phyloP scores from a whole-genome alignment of 306 rosid genomes.

The Gillenia trifoliata region DNA sequence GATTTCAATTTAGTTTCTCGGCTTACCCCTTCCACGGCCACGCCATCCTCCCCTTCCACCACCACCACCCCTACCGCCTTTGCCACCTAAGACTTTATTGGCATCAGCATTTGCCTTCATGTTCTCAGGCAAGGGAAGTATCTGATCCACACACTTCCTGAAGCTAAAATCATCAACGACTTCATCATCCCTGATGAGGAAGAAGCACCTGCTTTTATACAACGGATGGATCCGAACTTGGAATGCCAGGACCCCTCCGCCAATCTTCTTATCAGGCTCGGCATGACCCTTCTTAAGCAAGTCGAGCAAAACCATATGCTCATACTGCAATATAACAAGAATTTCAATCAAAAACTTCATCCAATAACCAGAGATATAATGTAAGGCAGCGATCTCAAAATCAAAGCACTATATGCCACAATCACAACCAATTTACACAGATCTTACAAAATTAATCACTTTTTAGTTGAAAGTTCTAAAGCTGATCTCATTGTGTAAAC shows the following conservation, averaged over 20 bases:
- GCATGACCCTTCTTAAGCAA: slow-evolving; percentile 70
- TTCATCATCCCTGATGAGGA: slow-evolving; percentile 64
- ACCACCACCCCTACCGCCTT: slow-evolving; percentile 48
- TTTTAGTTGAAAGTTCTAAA: neutral
- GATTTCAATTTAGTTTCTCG: slow-evolving; percentile 41
- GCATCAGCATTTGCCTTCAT: slow-evolving; percentile 51
- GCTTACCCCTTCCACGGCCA: slow-evolving; percentile 54
- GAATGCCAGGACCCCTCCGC: slow-evolving; percentile 48
- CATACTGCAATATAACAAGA: slow-evolving; percentile 58
- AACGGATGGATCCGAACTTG: slow-evolving; percentile 69
- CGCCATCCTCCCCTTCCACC: slow-evolving; percentile 54
- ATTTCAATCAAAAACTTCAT: neutral
- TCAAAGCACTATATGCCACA: neutral
- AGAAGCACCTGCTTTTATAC: slow-evolving; percentile 77
- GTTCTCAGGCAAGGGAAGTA: slow-evolving; percentile 74
- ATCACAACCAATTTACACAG: neutral
- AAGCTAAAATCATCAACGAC: slow-evolving; percentile 80
- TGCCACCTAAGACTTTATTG: slow-evolving; percentile 47
- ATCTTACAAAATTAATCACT: neutral
- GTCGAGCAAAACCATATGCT: slow-evolving; percentile 55
- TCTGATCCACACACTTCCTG: slow-evolving; percentile 77
- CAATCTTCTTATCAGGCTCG: slow-evolving; percentile 55
- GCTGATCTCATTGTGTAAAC: neutral
- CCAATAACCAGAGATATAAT: neutral
- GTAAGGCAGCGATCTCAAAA: neutral